Percentiles rank a stretch among this genome's conserved stretches.
phyloP scores from a whole-genome alignment of 148 eudicot genomes.

The Drosera capensis region DNA sequence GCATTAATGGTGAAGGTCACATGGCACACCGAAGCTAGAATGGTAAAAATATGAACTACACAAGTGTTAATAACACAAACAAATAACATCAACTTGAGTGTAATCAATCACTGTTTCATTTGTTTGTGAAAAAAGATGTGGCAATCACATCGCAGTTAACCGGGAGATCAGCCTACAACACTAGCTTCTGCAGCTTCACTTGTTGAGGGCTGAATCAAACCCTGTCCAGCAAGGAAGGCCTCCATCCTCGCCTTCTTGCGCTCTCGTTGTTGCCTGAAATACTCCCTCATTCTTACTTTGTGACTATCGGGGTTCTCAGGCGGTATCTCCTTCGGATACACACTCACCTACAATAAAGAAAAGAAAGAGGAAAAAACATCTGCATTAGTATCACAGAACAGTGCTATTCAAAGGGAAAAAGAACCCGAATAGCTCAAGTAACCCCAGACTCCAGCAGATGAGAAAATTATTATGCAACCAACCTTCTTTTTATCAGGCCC shows the following conservation, averaged over 20 bases:
- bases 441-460: no score
- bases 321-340: constrained; percentile 58
- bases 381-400: not conserved
- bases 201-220: constrained; percentile 57
- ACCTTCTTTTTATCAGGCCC: constrained; percentile 95
- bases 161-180: constrained; percentile 25
- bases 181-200: constrained; percentile 23
- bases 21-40: no score
- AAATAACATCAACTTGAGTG: no score
- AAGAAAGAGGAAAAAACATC: no score
- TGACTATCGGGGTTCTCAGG: constrained; percentile 94
- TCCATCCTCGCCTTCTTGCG: constrained; percentile 74
- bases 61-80: no score
- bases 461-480: not conserved
- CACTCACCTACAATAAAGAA: constrained; percentile 50
- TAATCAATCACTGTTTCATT: no score
- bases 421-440: not conserved
- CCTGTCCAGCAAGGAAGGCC: constrained; percentile 26
- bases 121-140: no score
- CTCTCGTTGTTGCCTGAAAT: constrained; percentile 83
- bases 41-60: no score
- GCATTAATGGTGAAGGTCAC: no score
- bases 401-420: no score
- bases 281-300: constrained; percentile 67
- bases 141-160: no score